These are phyloP conservation scores for Sugiyamaella floridensis DNA, from an alignment of 805 yeast genomes.

Conservation along the genomic window DNA sequence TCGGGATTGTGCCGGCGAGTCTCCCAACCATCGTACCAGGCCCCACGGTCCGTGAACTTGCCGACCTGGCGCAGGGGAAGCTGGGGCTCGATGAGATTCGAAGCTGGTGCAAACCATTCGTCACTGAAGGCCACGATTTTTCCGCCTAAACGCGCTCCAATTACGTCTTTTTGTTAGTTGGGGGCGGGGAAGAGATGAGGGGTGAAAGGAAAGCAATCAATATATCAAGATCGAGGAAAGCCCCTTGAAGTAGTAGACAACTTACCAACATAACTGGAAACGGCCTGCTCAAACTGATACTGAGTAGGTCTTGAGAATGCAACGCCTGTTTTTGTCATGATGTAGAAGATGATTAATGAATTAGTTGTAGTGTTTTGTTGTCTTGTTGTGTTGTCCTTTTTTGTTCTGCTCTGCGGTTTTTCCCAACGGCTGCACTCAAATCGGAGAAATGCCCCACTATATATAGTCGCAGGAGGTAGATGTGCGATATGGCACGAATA, in stretches of 20 bases:
- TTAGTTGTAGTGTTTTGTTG: background rate
- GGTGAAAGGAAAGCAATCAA: too few species aligned
- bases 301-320: background rate
- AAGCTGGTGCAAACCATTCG: conserved; percentile 95
- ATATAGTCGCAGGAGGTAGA: background rate
- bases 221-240: too few species aligned
- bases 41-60: conserved; percentile 75
- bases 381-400: too few species aligned
- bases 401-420: background rate
- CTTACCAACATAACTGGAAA: background rate
- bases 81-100: conserved; percentile 72
- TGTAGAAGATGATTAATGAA: background rate
- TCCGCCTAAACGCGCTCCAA: conserved; percentile 82
- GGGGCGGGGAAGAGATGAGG: too few species aligned
- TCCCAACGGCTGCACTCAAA: background rate
- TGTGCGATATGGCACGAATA: background rate
- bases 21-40: conserved; percentile 99
- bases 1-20: conserved; percentile 86
- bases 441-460: background rate
- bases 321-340: background rate
- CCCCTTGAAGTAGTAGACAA: background rate
- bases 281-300: background rate
- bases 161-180: conserved; percentile 46
- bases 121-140: conserved; percentile 62
- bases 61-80: conserved; percentile 79